Percentiles rank a stretch among this genome's conserved stretches.
Evolutionary conservation across 345 rosid species (phyloP).

Genomic region (Chamaenerion angustifolium): DNA sequence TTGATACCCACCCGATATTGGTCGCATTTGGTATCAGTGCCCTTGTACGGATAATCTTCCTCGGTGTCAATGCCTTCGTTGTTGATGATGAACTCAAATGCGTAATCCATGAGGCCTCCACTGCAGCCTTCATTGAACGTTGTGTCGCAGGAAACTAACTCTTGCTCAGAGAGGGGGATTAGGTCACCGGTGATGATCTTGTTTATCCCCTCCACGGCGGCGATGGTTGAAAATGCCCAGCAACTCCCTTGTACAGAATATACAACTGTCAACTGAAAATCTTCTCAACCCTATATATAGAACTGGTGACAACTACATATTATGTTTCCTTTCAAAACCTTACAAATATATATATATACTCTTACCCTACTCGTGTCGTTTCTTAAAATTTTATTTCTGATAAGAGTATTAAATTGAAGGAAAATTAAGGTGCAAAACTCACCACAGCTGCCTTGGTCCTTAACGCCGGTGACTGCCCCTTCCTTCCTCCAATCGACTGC

Average conservation of each 20-base stretch:
- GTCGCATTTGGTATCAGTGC: conserved; percentile 53
- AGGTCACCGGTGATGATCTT: conserved; percentile 68
- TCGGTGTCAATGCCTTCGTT: conserved; percentile 85
- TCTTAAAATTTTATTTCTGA: too few relatives aligned
- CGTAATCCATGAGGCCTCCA: conserved; percentile 95
- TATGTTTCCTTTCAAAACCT: too few relatives aligned
- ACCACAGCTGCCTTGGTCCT: conserved; percentile 87
- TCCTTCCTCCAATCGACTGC: conserved; percentile 67
- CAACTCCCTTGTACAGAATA: conserved; percentile 50
- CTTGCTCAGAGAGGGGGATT: conserved; percentile 74
- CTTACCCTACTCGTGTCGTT: too few relatives aligned
- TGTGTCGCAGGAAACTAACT: conserved; percentile 78
- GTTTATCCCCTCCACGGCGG: conserved; percentile 90
- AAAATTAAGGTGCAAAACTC: too few relatives aligned
- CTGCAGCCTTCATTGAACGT: conserved; percentile 71
- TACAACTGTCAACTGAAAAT: too few relatives aligned
- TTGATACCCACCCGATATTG: conserved; percentile 54
- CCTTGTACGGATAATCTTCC: conserved; percentile 71
- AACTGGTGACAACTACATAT: too few relatives aligned
- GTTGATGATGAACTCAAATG: conserved; percentile 68
- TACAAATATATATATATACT: too few relatives aligned
- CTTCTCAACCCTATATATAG: too few relatives aligned
- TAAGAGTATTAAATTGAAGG: too few relatives aligned
- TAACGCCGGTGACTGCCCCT: conserved; percentile 70
- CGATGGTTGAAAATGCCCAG: conserved; percentile 92